Percentiles rank a stretch among this genome's conserved stretches.
These are phyloP conservation scores for sorghum (Sorghum bicolor) DNA, from an alignment of 176 grass and related monocot genomes.

Conservation along the genomic window Sorghum_bicolor_NCBIv3 NC_012872.2:1634001-1634500, in stretches of 20 bases:
- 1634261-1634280: background rate
- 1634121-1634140: background rate
- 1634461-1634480: background rate
- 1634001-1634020: background rate
- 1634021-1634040: constrained; percentile 20
- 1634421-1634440: background rate
- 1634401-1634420: too few species aligned
- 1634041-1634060: constrained; percentile 35
- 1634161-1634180: background rate
- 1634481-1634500: too few species aligned
- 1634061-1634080: constrained; percentile 28
- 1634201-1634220: constrained; percentile 25
- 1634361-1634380: background rate
- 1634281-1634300: background rate
- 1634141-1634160: too few species aligned
- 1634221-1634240: background rate
- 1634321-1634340: background rate
- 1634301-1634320: background rate
- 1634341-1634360: background rate
- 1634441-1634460: background rate
- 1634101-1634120: constrained; percentile 18
- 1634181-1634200: background rate
- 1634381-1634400: background rate
- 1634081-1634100: constrained; percentile 35
- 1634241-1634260: too few species aligned